Conservation (phyloP, 306 rosid species). For the Lathyrus sativus region DNA sequence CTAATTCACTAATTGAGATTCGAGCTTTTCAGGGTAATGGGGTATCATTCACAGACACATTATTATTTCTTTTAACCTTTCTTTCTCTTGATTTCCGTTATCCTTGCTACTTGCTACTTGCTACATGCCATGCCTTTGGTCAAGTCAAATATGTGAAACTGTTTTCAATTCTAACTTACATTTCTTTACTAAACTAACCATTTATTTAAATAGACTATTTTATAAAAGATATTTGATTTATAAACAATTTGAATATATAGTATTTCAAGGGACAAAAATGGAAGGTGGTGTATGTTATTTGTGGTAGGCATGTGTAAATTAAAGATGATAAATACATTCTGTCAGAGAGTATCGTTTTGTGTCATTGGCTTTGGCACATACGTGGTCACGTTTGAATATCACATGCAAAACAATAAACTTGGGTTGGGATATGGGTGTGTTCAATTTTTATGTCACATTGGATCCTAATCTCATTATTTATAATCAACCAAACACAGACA, state of each 20-base stretch:
- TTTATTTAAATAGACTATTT: not conserved
- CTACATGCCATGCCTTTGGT: slow-evolving; percentile 43
- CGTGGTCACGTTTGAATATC: slow-evolving; percentile 44
- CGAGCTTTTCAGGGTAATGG: slow-evolving; percentile 67
- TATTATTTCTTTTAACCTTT: slow-evolving; percentile 14
- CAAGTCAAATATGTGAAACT: slow-evolving; percentile 28
- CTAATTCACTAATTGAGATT: slow-evolving; percentile 64
- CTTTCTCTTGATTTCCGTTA: slow-evolving; percentile 41
- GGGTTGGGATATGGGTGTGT: slow-evolving; percentile 19
- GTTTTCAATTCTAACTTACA: slow-evolving; percentile 1
- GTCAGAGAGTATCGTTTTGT: slow-evolving; percentile 26
- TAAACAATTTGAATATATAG: too few relatives aligned
- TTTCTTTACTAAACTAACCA: not conserved
- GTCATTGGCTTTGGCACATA: slow-evolving; percentile 30
- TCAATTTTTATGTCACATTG: slow-evolving; percentile 35
- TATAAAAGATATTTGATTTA: too few relatives aligned
- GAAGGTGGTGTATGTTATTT: too few relatives aligned
- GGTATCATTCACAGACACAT: slow-evolving; percentile 46
- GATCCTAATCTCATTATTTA: slow-evolving; percentile 39
- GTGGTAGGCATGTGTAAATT: slow-evolving; percentile 23
- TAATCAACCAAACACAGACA: slow-evolving; percentile 19
- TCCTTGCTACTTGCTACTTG: slow-evolving; percentile 1
- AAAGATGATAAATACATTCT: slow-evolving; percentile 24
- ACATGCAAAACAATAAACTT: slow-evolving; percentile 39
- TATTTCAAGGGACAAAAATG: too few relatives aligned